Percentiles rank a stretch among this genome's conserved stretches.
phyloP scores from a whole-genome alignment of 371 early-diverging fungal genomes.

The Blyttiomyces sp. region DNA sequence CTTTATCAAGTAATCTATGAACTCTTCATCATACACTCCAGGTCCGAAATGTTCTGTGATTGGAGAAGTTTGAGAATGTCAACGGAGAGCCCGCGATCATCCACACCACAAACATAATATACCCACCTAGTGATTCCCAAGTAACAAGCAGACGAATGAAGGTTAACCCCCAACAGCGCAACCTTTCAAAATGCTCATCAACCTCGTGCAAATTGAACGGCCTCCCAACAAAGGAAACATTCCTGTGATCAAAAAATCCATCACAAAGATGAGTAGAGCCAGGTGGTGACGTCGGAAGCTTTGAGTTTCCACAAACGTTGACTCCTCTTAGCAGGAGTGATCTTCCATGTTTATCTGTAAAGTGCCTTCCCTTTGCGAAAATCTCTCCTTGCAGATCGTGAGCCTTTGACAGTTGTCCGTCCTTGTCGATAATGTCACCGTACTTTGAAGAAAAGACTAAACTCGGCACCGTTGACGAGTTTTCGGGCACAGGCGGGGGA shows the following conservation, averaged over 20 bases:
- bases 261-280: slow-evolving; percentile 26
- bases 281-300: slow-evolving; percentile 39
- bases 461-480: too few relatives aligned
- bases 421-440: too few relatives aligned
- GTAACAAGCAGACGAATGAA: slow-evolving; percentile 71
- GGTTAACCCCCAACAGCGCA: slow-evolving; percentile 76
- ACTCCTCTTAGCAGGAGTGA: slow-evolving; percentile 32
- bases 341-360: neutral
- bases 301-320: slow-evolving; percentile 43
- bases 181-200: slow-evolving; percentile 69
- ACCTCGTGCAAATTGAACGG: slow-evolving; percentile 84
- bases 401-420: neutral
- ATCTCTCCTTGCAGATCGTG: neutral
- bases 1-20: slow-evolving; percentile 69
- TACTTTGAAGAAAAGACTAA: too few relatives aligned
- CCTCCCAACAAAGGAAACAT: slow-evolving; percentile 50
- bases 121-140: slow-evolving; percentile 88
- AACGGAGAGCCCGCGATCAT: neutral
- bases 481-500: too few relatives aligned
- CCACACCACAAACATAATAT: too few relatives aligned
- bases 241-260: slow-evolving; percentile 33
- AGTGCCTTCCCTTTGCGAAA: neutral
- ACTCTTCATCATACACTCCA: slow-evolving; percentile 81
- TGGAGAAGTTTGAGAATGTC: neutral
- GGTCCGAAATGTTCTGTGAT: slow-evolving; percentile 50